phyloP scores from a whole-genome alignment of 495 filamentous ascomycete genomes.

The Tuber aestivum region DNA sequence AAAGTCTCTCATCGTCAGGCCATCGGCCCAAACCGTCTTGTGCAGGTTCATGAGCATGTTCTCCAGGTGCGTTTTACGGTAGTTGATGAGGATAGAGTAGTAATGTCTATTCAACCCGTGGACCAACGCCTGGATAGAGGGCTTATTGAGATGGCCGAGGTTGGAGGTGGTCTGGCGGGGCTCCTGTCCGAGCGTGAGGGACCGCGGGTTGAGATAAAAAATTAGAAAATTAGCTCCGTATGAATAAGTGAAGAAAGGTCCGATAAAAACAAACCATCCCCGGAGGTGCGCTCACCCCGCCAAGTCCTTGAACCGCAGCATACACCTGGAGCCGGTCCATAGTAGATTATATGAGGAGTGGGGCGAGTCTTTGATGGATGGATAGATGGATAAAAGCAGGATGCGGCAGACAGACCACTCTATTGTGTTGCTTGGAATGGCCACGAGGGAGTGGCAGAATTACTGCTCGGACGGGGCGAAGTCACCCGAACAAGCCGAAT shows the following conservation, averaged over 20 bases:
- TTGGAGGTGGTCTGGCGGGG: slow-evolving; percentile 98
- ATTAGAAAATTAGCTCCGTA: slow-evolving; percentile 15
- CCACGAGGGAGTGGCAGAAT: too few species aligned
- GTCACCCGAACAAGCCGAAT: too few species aligned
- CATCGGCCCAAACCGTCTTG: slow-evolving; percentile 99
- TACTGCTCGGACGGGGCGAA: too few species aligned
- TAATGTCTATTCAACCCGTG: slow-evolving; percentile 97
- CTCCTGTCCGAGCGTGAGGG: slow-evolving; percentile 96
- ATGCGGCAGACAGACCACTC: too few species aligned
- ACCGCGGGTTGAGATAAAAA: slow-evolving; percentile 74
- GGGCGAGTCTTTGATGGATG: slow-evolving; percentile 7
- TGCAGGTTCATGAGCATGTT: slow-evolving; percentile 99
- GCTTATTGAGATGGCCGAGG: slow-evolving; percentile 96
- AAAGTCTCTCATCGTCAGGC: slow-evolving; percentile 95
- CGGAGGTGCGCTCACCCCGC: slow-evolving; percentile 61
- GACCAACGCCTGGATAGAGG: slow-evolving; percentile 97
- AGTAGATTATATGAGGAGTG: slow-evolving; percentile 5
- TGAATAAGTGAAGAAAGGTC: slow-evolving; percentile 20
- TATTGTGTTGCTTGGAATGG: too few species aligned
- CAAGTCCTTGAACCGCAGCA: slow-evolving; percentile 70
- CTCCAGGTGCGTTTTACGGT: slow-evolving; percentile 94
- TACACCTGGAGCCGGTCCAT: slow-evolving; percentile 91
- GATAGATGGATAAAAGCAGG: slow-evolving; percentile 30
- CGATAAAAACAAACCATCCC: slow-evolving; percentile 63
- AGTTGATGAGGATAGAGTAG: slow-evolving; percentile 97